Base-by-base conservation (phyloP, 1,139 yeast genomes). In the Candida smagusa region DNA sequence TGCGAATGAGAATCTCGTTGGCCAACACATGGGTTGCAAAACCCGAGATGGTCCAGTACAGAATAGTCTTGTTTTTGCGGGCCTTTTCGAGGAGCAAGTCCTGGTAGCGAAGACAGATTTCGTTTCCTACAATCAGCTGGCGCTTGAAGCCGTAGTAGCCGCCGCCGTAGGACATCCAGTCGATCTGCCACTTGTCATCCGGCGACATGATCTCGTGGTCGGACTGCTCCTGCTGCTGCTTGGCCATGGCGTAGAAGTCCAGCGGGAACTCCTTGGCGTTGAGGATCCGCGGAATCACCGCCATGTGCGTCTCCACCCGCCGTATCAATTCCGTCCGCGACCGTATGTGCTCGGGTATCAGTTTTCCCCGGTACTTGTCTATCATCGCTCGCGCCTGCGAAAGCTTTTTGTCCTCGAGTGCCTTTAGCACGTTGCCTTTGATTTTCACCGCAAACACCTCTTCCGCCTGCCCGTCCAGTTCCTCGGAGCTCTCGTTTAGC, bases 71-170 rank as follows among this genome's bases (percentile, higher is more conserved):
- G 45, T 74, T 73, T 12, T 47, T 55, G 13, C 39, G 43, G 5
- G 52, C 49, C 4, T 64, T 52, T 6, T 43, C 43, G 7, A 52
- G 39, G 7, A 78, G 50, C 30, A 63, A 49, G 2, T 51, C 43
- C 30, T 54, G 45, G 50, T 48, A 68, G 34, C 55, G 45, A 22
- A 58, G 46, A 28, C 58, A 42, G 32, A 75, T 66, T 40, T 58
- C 45, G 22, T 56, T 53, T 1, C 82, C 73, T 1, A 83, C 68
- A 11, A 63, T 54, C 38, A 72, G 64, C 45, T 82, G 86, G 38
- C 88, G 60, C 41, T 68, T 66, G 29, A 74, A 57, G 0, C 90
- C 90, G 47, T 74, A 73, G 49, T 73, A 83, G 0, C 90, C 90
- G n/a, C 79, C 79, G 7, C 66, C 61, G 47, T 74, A 80, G 19